Percentiles rank a stretch among this genome's conserved stretches.
These are phyloP conservation scores for Periconia digitata DNA, from an alignment of 2,329 filamentous ascomycete species.

Conservation along the genomic window DNA sequence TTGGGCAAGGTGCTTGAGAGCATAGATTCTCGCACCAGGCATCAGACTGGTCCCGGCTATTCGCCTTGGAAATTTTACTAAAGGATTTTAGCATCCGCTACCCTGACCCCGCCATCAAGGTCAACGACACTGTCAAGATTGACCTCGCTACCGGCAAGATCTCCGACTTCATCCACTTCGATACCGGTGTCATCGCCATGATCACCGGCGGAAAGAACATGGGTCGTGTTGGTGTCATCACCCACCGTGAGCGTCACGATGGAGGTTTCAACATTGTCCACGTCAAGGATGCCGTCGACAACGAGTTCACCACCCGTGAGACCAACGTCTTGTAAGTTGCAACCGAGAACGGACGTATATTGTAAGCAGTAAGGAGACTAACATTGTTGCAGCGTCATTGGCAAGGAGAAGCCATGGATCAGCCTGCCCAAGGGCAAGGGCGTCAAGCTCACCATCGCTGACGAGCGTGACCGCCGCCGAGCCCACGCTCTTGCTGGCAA, in stretches of 20 bases:
- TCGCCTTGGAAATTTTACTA: constrained; percentile 44
- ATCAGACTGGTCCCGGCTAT: constrained; percentile 98
- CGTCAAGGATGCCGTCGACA: constrained; percentile 99
- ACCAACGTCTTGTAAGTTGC: constrained; percentile 80
- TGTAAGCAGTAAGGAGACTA: constrained; percentile 7
- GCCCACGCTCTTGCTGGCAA: constrained; percentile 62
- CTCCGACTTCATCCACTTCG: constrained; percentile 96
- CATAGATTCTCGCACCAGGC: constrained; percentile 69
- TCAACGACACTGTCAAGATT: constrained; percentile 99
- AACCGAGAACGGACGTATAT: too few relatives aligned
- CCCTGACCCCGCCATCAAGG: constrained; percentile 97
- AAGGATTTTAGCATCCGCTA: constrained; percentile 82
- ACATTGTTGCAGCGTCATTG: constrained; percentile 67
- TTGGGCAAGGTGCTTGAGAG: constrained; percentile 41
- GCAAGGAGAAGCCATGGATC: constrained; percentile 98
- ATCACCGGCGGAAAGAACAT: constrained; percentile 99
- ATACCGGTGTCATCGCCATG: constrained; percentile 98
- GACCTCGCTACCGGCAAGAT: constrained; percentile 97
- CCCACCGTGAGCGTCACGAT: constrained; percentile 99
- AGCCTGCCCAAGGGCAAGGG: constrained; percentile 99
- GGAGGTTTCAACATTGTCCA: constrained; percentile 99
- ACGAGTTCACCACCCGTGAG: constrained; percentile 99
- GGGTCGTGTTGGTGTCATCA: constrained; percentile 99
- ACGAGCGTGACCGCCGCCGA: constrained; percentile 97
- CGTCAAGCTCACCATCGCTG: constrained; percentile 95